A percentile compares a stretch with the other conserved stretches of the same genome.
Conservation (phyloP, 2,329 filamentous ascomycete species). For the Pseudogymnoascus sp. region DNA sequence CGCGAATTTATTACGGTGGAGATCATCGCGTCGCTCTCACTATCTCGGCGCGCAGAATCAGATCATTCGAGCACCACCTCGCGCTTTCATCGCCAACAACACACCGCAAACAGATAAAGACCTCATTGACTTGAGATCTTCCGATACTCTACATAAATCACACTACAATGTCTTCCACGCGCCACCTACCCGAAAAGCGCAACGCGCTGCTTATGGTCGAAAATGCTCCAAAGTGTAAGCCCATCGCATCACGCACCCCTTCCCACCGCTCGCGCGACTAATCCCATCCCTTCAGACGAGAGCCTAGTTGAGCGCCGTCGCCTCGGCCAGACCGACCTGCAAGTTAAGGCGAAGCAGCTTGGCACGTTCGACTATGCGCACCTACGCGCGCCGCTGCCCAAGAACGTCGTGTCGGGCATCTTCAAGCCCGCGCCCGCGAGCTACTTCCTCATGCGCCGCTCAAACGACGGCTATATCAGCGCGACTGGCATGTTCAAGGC, state of each 20-base stretch:
- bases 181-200: slow-evolving; percentile 1
- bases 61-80: background rate
- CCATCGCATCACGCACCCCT: background rate
- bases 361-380: slow-evolving; percentile 95
- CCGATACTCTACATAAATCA: background rate
- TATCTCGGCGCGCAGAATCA: background rate
- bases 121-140: background rate
- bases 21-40: background rate
- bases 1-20: background rate
- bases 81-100: background rate
- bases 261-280: background rate
- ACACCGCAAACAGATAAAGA: background rate
- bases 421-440: slow-evolving; percentile 79
- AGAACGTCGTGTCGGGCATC: slow-evolving; percentile 85
- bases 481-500: slow-evolving; percentile 91
- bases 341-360: slow-evolving; percentile 62
- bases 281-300: slow-evolving; percentile 6
- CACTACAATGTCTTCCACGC: slow-evolving; percentile 3
- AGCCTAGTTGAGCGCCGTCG: slow-evolving; percentile 70
- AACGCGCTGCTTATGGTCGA: slow-evolving; percentile 11
- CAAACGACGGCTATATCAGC: slow-evolving; percentile 74
- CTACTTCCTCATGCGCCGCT: slow-evolving; percentile 94
- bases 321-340: slow-evolving; percentile 85
- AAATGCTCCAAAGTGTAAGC: slow-evolving; percentile 10
- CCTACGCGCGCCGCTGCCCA: slow-evolving; percentile 82